Conservation (phyloP, 352 stramenopile species). For the Phytophthora quininea region DNA sequence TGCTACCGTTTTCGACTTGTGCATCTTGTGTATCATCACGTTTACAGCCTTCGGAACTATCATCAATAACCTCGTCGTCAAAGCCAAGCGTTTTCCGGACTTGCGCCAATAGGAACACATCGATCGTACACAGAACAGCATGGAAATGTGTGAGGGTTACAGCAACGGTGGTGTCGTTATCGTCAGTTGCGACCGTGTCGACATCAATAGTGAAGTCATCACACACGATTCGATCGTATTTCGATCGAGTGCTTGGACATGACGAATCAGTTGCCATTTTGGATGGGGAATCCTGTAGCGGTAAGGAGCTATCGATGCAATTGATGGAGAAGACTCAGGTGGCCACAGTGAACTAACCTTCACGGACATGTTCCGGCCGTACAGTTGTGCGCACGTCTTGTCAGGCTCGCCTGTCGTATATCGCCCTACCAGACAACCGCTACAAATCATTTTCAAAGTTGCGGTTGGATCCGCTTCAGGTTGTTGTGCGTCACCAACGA, state of each 20-base stretch:
- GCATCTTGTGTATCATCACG: not conserved
- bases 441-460: slow-evolving; percentile 61
- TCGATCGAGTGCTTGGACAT: not conserved
- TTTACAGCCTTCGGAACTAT: slow-evolving; percentile 7
- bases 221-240: slow-evolving; percentile 67
- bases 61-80: slow-evolving; percentile 20
- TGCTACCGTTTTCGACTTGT: slow-evolving; percentile 5
- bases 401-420: slow-evolving; percentile 52
- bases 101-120: slow-evolving; percentile 45
- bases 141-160: slow-evolving; percentile 75
- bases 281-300: not conserved
- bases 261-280: not conserved
- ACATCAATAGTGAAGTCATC: slow-evolving; percentile 79
- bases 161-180: slow-evolving; percentile 57
- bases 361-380: slow-evolving; percentile 74
- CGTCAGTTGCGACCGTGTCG: slow-evolving; percentile 58
- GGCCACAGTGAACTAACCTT: slow-evolving; percentile 67
- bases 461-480: not conserved
- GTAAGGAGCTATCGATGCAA: slow-evolving; percentile 11
- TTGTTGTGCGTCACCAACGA: slow-evolving; percentile 15
- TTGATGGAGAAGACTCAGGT: slow-evolving; percentile 5
- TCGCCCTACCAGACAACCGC: slow-evolving; percentile 61
- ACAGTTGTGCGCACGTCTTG: slow-evolving; percentile 60
- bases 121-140: slow-evolving; percentile 64
- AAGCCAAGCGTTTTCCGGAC: slow-evolving; percentile 27